These are phyloP conservation scores for Aphanomyces astaci DNA, from an alignment of 352 stramenopile species.

Conservation along the genomic window DNA sequence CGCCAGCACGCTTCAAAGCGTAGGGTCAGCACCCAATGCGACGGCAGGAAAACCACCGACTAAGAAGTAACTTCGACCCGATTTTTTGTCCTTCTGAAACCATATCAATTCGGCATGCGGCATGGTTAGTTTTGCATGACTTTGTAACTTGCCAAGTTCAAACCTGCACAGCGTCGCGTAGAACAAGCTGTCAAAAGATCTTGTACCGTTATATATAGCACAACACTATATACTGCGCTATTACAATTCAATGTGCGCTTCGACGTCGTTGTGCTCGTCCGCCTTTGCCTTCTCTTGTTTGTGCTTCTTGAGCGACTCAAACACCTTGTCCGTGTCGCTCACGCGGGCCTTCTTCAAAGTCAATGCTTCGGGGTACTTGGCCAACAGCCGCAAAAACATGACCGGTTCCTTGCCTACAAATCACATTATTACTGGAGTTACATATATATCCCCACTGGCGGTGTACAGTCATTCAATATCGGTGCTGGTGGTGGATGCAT, in stretches of 20 bases:
- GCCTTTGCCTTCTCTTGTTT: conserved; percentile 23
- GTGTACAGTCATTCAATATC: no score
- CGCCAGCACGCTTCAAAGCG: conserved; percentile 26
- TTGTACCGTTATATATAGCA: no score
- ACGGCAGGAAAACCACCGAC: not conserved
- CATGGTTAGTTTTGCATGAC: no score
- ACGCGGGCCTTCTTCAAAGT: conserved; percentile 51
- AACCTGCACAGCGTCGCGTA: no score
- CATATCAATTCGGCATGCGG: no score
- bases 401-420: conserved; percentile 41
- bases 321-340: conserved; percentile 7
- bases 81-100: no score
- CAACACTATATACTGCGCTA: no score
- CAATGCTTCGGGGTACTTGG: conserved; percentile 54
- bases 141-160: no score
- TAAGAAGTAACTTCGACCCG: conserved; percentile 14
- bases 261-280: conserved; percentile 25
- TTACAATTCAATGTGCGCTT: conserved; percentile 43
- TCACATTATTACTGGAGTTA: no score
- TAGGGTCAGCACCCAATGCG: not conserved
- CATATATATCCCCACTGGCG: no score
- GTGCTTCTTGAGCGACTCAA: conserved; percentile 18
- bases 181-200: no score
- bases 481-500: no score
- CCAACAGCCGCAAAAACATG: conserved; percentile 52